Conservation (phyloP, 495 filamentous ascomycete genomes). For the Tricharina praecox region DNA sequence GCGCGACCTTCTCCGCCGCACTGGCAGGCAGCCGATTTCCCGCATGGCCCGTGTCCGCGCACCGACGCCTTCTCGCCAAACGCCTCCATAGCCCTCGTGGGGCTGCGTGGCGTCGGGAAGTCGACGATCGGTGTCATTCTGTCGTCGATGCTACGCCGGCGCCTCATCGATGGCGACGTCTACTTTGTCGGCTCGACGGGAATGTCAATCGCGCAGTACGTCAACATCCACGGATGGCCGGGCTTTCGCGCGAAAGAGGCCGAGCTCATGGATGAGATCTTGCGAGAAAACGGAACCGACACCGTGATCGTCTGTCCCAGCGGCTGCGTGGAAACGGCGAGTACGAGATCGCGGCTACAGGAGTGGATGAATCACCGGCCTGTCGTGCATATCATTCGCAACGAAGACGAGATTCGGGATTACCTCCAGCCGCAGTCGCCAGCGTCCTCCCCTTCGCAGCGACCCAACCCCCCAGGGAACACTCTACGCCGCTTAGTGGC, state of each 20-base stretch:
- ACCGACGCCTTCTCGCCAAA: conserved; percentile 36
- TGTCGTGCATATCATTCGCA: conserved; percentile 56
- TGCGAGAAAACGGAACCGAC: conserved; percentile 43
- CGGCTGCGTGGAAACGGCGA: conserved; percentile 37
- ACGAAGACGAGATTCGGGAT: conserved; percentile 45
- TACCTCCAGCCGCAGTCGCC: conserved; percentile 7
- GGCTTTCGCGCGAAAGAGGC: conserved; percentile 46
- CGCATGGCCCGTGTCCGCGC: conserved; percentile 2
- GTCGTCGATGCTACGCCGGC: conserved; percentile 50
- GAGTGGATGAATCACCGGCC: conserved; percentile 42
- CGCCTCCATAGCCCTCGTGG: conserved; percentile 58
- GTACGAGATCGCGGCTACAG: conserved; percentile 27
- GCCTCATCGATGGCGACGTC: conserved; percentile 54
- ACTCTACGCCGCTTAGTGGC: conserved; percentile 4
- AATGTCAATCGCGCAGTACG: conserved; percentile 41
- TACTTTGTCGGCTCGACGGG: conserved; percentile 53
- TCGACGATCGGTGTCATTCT: conserved; percentile 61
- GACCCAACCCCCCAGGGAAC: background rate
- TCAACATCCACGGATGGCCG: conserved; percentile 41
- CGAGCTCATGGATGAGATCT: conserved; percentile 46
- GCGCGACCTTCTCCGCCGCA: background rate
- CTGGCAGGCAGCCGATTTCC: background rate
- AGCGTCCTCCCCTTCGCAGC: conserved; percentile 3
- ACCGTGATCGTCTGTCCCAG: conserved; percentile 59
- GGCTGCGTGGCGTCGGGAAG: conserved; percentile 59